Evolutionary conservation across 768 basidiomycete species (phyloP).

Genomic region (Podaxis pistillaris): DNA sequence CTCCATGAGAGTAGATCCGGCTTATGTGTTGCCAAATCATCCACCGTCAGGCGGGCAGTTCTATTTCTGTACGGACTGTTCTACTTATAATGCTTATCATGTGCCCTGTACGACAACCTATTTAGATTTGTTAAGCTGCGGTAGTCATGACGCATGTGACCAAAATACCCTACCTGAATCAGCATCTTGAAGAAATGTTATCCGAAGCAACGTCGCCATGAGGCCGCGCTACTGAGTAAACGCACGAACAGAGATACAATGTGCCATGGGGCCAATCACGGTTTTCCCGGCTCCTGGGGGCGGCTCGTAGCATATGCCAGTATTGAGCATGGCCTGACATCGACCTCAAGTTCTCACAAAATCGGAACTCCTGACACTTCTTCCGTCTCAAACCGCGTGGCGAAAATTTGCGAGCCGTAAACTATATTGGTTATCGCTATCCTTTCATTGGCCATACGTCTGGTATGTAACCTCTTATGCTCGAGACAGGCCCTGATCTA

Average conservation of each 20-base stretch:
- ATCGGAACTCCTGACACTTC: not conserved
- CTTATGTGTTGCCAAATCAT: not conserved
- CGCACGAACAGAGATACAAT: not conserved
- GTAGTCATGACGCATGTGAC: not conserved
- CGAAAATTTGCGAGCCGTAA: not conserved
- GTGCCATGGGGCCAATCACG: not conserved
- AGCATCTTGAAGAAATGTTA: not conserved
- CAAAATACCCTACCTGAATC: not conserved
- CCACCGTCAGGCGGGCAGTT: not conserved
- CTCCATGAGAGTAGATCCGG: not conserved
- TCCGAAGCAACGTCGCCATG: constrained; percentile 7
- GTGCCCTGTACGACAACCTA: not conserved
- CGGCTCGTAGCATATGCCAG: not conserved
- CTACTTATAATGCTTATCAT: not conserved
- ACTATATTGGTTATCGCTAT: not conserved
- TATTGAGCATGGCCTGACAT: not conserved
- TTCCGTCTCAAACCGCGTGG: not conserved
- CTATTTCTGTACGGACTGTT: not conserved
- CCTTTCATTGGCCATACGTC: not conserved
- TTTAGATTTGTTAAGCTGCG: not conserved
- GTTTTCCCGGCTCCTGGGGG: not conserved
- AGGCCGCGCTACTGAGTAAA: not conserved
- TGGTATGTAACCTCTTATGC: not conserved
- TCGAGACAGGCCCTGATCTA: not conserved
- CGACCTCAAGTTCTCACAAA: constrained; percentile 6